A percentile compares a stretch with the other conserved stretches of the same genome.
Conservation (phyloP, 495 filamentous ascomycete genomes). For the Neurospora intermedia region DNA sequence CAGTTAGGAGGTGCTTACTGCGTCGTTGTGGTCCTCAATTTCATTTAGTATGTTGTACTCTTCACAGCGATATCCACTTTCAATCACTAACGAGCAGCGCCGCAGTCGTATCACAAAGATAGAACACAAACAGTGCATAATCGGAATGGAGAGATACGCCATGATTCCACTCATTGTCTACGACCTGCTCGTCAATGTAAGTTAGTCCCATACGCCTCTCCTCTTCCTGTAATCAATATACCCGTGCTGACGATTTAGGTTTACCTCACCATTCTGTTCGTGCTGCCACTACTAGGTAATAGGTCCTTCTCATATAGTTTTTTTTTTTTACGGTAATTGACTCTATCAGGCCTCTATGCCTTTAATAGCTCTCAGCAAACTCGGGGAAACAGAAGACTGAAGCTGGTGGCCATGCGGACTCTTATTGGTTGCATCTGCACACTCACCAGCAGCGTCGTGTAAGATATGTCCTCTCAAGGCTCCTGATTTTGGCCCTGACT, state of each 20-base stretch:
- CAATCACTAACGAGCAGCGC: neutral
- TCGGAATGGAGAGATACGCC: slow-evolving; percentile 39
- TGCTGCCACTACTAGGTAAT: slow-evolving; percentile 37
- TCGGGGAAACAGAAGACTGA: slow-evolving; percentile 24
- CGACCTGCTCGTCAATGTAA: slow-evolving; percentile 39
- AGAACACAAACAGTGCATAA: slow-evolving; percentile 37
- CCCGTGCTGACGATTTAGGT: slow-evolving; percentile 21
- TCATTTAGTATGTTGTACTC: slow-evolving; percentile 33
- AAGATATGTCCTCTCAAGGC: neutral
- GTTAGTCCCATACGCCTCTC: neutral
- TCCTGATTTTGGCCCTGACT: neutral
- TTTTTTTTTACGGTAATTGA: neutral
- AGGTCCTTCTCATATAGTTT: neutral
- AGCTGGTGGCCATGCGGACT: slow-evolving; percentile 32
- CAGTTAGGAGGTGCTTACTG: slow-evolving; percentile 28
- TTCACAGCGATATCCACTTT: neutral
- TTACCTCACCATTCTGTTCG: slow-evolving; percentile 41
- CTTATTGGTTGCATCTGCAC: slow-evolving; percentile 41
- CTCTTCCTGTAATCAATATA: neutral
- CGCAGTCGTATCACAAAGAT: slow-evolving; percentile 36
- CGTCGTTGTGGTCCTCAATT: slow-evolving; percentile 37
- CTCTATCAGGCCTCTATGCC: slow-evolving; percentile 26
- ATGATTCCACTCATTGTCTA: slow-evolving; percentile 42
- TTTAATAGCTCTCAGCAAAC: slow-evolving; percentile 26
- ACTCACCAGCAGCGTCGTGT: slow-evolving; percentile 37